phyloP scores from a whole-genome alignment of 2,329 filamentous ascomycete genomes.

The Xylaria arbuscula region DNA sequence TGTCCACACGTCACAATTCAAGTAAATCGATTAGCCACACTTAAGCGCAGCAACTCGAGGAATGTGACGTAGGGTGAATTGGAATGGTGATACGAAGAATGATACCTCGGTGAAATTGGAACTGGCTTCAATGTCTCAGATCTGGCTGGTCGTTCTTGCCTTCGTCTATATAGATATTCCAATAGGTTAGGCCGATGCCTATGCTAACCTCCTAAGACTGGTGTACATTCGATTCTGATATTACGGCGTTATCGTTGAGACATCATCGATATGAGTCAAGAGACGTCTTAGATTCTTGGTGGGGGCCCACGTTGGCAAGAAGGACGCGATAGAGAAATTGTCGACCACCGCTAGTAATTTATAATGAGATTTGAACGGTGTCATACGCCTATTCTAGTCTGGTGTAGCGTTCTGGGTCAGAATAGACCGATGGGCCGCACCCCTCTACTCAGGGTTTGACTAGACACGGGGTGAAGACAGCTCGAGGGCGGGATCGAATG shows the following conservation, averaged over 20 bases:
- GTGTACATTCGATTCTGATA: not conserved
- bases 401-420: not conserved
- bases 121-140: not conserved
- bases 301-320: not conserved
- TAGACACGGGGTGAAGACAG: slow-evolving; percentile 11
- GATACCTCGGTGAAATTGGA: not conserved
- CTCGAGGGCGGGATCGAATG: slow-evolving; percentile 20
- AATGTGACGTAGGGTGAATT: slow-evolving; percentile 11
- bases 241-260: slow-evolving; percentile 16
- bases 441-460: slow-evolving; percentile 19
- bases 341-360: slow-evolving; percentile 18
- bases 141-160: not conserved
- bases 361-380: slow-evolving; percentile 15
- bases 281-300: slow-evolving; percentile 23
- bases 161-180: slow-evolving; percentile 5
- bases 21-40: not conserved
- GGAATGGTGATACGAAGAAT: slow-evolving; percentile 4
- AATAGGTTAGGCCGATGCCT: slow-evolving; percentile 2
- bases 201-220: slow-evolving; percentile 3
- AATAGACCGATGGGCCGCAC: slow-evolving; percentile 1
- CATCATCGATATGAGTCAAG: slow-evolving; percentile 20
- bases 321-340: not conserved
- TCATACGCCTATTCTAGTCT: not conserved
- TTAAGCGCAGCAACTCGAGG: not conserved
- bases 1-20: not conserved